phyloP scores from a whole-genome alignment of 306 rosid species.

The Acacia confusa region DNA sequence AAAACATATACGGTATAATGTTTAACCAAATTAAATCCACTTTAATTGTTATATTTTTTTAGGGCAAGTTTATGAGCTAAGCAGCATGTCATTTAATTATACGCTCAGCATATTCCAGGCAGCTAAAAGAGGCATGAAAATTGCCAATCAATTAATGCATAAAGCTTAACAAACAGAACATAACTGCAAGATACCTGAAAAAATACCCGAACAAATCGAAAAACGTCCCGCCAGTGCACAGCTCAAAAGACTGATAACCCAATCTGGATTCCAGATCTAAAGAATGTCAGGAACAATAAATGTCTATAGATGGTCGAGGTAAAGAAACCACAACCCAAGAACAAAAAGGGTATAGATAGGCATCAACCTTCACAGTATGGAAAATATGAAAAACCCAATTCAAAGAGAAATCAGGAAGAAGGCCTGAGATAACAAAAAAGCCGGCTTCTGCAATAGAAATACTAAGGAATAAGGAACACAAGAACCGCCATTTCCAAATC shows the following conservation, averaged over 20 bases:
- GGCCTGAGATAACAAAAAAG: background rate
- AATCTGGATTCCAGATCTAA: slow-evolving; percentile 4
- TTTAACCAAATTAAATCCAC: background rate
- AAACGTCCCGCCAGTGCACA: background rate
- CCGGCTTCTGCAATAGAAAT: background rate
- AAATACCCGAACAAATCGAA: background rate
- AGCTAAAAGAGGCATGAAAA: background rate
- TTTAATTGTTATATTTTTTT: background rate
- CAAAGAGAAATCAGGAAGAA: background rate
- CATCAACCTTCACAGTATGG: background rate
- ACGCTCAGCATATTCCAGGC: background rate
- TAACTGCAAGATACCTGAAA: background rate
- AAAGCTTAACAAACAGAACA: background rate
- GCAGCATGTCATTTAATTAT: background rate
- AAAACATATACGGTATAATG: background rate
- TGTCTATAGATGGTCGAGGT: background rate
- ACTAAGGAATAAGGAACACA: background rate
- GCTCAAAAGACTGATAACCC: background rate
- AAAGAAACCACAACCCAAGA: background rate
- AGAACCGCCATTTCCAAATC: background rate
- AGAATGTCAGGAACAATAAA: background rate
- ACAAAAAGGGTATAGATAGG: background rate
- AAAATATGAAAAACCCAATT: background rate
- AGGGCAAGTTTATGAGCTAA: background rate
- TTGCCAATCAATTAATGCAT: background rate